These are phyloP conservation scores for Sugiyamaella pinicola DNA, from an alignment of 1,139 yeast genomes.

Conservation along the genomic window DNA sequence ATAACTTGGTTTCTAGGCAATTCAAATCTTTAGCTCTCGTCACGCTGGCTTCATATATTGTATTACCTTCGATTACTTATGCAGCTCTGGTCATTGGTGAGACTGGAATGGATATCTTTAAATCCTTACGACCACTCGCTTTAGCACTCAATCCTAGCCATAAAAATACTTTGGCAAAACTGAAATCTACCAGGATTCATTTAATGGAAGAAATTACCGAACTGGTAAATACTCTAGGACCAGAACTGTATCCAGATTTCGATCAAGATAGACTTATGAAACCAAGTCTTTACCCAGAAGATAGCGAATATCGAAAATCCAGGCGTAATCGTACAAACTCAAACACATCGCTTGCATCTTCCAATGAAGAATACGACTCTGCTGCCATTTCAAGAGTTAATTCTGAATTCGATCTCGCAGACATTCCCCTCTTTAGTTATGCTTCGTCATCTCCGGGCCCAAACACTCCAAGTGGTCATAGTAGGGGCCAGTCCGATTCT, in stretches of 20 bases:
- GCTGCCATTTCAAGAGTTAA: constrained; percentile 58
- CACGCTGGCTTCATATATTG: constrained; percentile 53
- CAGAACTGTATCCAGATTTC: constrained; percentile 76
- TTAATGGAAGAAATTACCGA: constrained; percentile 64
- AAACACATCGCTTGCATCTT: constrained; percentile 31
- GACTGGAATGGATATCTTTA: constrained; percentile 85
- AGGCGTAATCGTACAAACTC: constrained; percentile 23
- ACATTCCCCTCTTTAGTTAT: constrained; percentile 53
- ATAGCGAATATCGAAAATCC: constrained; percentile 1
- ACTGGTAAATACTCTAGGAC: constrained; percentile 72
- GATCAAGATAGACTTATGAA: constrained; percentile 44
- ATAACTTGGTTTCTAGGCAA: constrained; percentile 30
- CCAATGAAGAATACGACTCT: constrained; percentile 37
- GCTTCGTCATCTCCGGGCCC: constrained; percentile 20
- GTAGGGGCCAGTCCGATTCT: constrained; percentile 19
- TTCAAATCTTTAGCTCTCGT: constrained; percentile 38
- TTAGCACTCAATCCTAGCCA: constrained; percentile 56
- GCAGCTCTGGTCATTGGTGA: constrained; percentile 90
- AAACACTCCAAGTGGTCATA: constrained; percentile 19
- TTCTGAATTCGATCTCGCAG: constrained; percentile 56
- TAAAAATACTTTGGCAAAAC: constrained; percentile 55
- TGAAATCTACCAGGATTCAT: constrained; percentile 57
- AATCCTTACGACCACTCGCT: constrained; percentile 79
- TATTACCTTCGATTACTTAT: constrained; percentile 74
- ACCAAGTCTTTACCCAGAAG: constrained; percentile 11